A percentile compares a stretch with the other conserved stretches of the same genome.
These are phyloP conservation scores for Cunninghamia lanceolata DNA, from an alignment of 75 land plant genomes.

Conservation along the genomic window DNA sequence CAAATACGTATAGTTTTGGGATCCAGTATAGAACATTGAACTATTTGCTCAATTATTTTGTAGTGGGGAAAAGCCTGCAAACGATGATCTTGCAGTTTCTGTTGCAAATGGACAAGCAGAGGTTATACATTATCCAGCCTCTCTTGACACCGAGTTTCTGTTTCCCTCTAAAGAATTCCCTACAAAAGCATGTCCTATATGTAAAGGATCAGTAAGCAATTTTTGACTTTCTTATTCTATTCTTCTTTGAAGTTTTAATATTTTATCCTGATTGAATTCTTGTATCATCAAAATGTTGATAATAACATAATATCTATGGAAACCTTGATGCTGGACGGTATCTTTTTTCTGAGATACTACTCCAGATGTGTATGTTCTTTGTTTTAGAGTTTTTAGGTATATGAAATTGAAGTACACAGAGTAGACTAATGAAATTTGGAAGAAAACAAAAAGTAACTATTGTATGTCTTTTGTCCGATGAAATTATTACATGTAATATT, in stretches of 20 bases:
- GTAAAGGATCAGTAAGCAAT: conserved; percentile 77
- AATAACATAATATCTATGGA: not conserved
- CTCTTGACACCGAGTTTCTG: conserved; percentile 53
- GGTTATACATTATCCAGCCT: conserved; percentile 66
- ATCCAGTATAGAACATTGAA: not conserved
- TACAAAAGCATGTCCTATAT: conserved; percentile 59
- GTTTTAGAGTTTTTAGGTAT: not conserved
- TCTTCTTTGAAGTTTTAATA: not conserved
- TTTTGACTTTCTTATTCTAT: not conserved
- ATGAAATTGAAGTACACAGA: not conserved
- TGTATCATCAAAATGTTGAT: not conserved
- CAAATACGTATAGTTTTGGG: not conserved
- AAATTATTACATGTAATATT: not conserved
- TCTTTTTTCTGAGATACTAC: not conserved
- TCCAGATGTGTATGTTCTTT: not conserved
- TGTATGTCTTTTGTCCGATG: not conserved
- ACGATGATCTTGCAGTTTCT: conserved; percentile 61
- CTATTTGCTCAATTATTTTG: conserved; percentile 4
- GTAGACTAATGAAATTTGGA: not conserved
- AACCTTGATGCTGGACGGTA: not conserved
- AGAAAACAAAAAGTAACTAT: not conserved
- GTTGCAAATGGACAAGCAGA: conserved; percentile 78
- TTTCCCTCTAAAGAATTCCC: conserved; percentile 57
- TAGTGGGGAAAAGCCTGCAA: conserved; percentile 66
- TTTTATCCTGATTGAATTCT: not conserved